Evolutionary conservation across 2,329 filamentous ascomycete genomes (phyloP).

Genomic region (Beauveria sp.): DNA sequence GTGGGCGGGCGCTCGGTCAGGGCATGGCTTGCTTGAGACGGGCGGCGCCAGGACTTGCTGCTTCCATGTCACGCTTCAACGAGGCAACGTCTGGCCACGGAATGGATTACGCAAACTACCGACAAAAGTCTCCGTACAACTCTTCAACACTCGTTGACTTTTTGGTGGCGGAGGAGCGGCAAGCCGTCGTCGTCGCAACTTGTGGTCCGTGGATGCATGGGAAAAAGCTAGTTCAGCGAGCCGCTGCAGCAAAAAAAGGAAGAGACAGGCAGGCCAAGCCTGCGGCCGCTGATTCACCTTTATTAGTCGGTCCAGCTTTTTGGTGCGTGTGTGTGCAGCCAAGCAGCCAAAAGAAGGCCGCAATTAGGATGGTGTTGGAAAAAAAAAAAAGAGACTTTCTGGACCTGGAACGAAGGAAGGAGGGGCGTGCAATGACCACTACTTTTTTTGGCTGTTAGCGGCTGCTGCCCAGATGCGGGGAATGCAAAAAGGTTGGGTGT

Average conservation of each 20-base stretch:
- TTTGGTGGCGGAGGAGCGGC: background rate
- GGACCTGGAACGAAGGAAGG: background rate
- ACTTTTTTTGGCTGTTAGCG: background rate
- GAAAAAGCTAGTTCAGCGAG: background rate
- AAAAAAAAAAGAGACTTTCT: background rate
- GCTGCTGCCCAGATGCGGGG: conserved; percentile 1
- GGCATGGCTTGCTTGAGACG: conserved; percentile 1
- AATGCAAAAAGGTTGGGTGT: background rate
- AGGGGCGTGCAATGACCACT: background rate
- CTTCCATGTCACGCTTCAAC: background rate
- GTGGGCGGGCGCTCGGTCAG: background rate
- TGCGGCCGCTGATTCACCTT: background rate
- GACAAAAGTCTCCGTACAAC: background rate
- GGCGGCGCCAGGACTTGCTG: background rate
- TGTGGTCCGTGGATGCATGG: background rate
- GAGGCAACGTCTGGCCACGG: background rate
- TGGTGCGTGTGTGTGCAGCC: background rate
- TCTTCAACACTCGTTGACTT: too few relatives aligned
- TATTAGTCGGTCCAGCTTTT: background rate
- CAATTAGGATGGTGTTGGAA: background rate
- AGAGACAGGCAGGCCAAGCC: background rate
- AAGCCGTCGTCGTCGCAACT: background rate
- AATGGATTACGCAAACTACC: conserved; percentile 1
- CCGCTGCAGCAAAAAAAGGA: background rate
- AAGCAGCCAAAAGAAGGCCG: background rate